A percentile compares a stretch with the other conserved stretches of the same genome.
These are phyloP conservation scores for Trypanosoma boissoni DNA, from an alignment of 208 protist species.

Conservation along the genomic window DNA sequence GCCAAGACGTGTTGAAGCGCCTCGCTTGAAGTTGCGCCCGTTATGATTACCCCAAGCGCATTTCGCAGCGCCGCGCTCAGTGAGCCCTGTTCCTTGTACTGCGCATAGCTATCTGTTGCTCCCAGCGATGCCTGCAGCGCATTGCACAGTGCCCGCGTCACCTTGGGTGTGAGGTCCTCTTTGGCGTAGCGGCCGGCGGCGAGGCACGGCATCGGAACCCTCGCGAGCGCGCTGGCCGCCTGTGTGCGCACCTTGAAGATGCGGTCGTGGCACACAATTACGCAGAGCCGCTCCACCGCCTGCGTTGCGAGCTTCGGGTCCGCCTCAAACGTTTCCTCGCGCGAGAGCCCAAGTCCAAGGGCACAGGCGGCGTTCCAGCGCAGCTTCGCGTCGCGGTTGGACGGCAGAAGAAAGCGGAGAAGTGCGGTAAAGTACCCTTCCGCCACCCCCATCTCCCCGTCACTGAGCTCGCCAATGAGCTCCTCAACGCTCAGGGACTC, in stretches of 20 bases:
- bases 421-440: slow-evolving; percentile 68
- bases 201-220: slow-evolving; percentile 27
- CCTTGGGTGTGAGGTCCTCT: slow-evolving; percentile 40
- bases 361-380: slow-evolving; percentile 79
- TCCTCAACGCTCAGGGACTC: slow-evolving; percentile 55
- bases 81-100: slow-evolving; percentile 65
- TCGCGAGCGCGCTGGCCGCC: slow-evolving; percentile 52
- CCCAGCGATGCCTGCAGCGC: slow-evolving; percentile 32
- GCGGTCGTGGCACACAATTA: slow-evolving; percentile 48
- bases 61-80: slow-evolving; percentile 38
- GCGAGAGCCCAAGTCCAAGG: slow-evolving; percentile 54
- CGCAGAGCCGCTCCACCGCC: slow-evolving; percentile 50
- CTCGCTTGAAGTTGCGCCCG: slow-evolving; percentile 42
- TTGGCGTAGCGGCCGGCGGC: slow-evolving; percentile 28
- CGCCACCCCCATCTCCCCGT: slow-evolving; percentile 42
- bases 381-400: slow-evolving; percentile 55
- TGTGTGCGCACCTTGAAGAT: slow-evolving; percentile 87
- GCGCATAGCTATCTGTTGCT: slow-evolving; percentile 53
- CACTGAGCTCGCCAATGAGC: slow-evolving; percentile 55
- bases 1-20: slow-evolving; percentile 55
- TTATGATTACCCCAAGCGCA: slow-evolving; percentile 41
- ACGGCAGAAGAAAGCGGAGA: slow-evolving; percentile 39
- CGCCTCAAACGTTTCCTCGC: slow-evolving; percentile 57
- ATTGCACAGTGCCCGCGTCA: slow-evolving; percentile 57
- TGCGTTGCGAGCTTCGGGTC: slow-evolving; percentile 49